Conservation (phyloP, 192 early-diverging fungal genomes). For the Umbelopsis ramanniana region DNA sequence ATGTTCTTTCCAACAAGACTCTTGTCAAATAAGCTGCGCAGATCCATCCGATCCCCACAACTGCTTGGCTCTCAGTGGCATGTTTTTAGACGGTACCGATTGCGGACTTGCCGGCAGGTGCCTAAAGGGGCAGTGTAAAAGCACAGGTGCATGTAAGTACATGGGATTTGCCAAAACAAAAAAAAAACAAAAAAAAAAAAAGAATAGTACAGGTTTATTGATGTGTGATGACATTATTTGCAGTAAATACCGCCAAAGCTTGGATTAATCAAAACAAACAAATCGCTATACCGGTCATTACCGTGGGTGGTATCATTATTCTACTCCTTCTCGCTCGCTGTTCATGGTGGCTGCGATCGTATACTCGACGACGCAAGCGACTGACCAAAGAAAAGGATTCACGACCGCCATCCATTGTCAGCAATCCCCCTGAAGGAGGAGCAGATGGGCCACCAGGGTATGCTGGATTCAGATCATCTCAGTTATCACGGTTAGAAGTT, state of each 20-base stretch:
- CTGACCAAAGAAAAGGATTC: conserved; percentile 33
- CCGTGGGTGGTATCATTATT: conserved; percentile 40
- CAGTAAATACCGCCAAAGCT: conserved; percentile 32
- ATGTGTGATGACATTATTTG: neutral
- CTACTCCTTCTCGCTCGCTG: conserved; percentile 28
- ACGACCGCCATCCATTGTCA: conserved; percentile 27
- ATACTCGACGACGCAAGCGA: neutral
- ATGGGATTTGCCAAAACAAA: neutral
- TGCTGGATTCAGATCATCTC: conserved; percentile 9
- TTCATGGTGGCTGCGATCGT: conserved; percentile 24
- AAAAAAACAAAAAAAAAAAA: no score
- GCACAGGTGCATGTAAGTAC: conserved; percentile 32
- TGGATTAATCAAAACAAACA: conserved; percentile 49
- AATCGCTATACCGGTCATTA: conserved; percentile 47
- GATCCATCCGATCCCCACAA: conserved; percentile 53
- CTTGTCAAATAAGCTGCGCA: conserved; percentile 71
- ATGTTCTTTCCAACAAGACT: conserved; percentile 62
- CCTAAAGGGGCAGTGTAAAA: conserved; percentile 53
- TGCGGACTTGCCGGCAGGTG: conserved; percentile 72
- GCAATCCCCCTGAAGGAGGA: neutral
- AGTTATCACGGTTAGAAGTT: neutral
- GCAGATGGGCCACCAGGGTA: neutral
- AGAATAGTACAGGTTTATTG: no score
- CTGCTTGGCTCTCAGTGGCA: conserved; percentile 65
- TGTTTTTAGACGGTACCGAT: conserved; percentile 72